A percentile compares a stretch with the other conserved stretches of the same genome.
These are phyloP conservation scores for Calocybe cyanea DNA, from an alignment of 768 basidiomycete genomes.

Conservation along the genomic window DNA sequence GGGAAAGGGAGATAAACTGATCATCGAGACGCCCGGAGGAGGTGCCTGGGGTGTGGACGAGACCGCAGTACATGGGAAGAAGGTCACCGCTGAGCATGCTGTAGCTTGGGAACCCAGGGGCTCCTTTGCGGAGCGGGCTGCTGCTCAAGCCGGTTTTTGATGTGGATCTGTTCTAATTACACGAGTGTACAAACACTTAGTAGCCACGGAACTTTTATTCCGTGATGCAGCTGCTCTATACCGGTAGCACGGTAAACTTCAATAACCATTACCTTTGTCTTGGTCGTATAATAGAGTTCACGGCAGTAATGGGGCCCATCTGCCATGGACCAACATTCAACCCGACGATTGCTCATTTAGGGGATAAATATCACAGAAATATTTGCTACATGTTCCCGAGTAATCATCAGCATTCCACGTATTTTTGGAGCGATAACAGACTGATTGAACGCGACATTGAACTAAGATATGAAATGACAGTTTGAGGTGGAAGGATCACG, in stretches of 20 bases:
- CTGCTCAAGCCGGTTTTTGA: conserved; percentile 61
- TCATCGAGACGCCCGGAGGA: conserved; percentile 87
- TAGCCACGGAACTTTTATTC: neutral
- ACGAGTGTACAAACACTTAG: neutral
- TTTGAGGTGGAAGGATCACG: too few relatives aligned
- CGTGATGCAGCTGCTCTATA: neutral
- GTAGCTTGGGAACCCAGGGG: conserved; percentile 68
- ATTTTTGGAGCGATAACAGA: too few relatives aligned
- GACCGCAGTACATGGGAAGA: conserved; percentile 20
- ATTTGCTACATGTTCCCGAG: too few relatives aligned
- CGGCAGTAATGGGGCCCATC: too few relatives aligned
- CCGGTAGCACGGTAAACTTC: neutral
- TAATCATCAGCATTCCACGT: too few relatives aligned
- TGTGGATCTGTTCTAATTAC: neutral
- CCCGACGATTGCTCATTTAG: too few relatives aligned
- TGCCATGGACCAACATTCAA: too few relatives aligned
- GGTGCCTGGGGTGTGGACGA: conserved; percentile 74
- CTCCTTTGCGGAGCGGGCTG: conserved; percentile 60
- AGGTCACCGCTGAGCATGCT: conserved; percentile 27
- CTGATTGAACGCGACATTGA: too few relatives aligned
- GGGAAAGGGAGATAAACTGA: conserved; percentile 79
- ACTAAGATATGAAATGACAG: too few relatives aligned
- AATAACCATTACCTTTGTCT: neutral
- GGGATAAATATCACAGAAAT: too few relatives aligned
- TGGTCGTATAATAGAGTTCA: too few relatives aligned